These are phyloP conservation scores for Vachellia collinsii DNA, from an alignment of 306 rosid species.

Conservation along the genomic window DNA sequence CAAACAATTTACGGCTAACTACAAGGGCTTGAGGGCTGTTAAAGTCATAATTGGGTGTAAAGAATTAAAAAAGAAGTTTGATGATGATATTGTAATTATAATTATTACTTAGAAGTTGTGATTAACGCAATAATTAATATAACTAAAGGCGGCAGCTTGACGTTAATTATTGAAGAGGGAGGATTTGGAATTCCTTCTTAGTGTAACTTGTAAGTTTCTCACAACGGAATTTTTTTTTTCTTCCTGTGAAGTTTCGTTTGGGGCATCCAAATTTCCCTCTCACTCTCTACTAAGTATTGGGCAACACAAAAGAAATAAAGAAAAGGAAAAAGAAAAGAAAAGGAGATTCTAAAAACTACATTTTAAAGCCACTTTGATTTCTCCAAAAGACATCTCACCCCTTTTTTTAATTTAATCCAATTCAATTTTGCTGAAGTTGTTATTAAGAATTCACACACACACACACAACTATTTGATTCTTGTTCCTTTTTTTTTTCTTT, in stretches of 20 bases:
- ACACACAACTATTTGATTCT: background rate
- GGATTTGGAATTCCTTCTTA: constrained; percentile 10
- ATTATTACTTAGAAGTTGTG: background rate
- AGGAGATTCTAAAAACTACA: constrained; percentile 5
- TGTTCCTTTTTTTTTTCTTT: constrained; percentile 3
- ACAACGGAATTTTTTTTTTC: constrained; percentile 27
- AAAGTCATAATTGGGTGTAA: background rate
- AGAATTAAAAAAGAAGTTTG: background rate
- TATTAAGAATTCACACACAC: background rate
- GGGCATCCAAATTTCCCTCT: constrained; percentile 4
- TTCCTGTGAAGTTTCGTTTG: constrained; percentile 53
- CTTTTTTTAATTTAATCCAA: background rate
- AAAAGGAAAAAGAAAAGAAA: background rate
- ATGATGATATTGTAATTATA: background rate
- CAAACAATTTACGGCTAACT: background rate
- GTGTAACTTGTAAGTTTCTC: constrained; percentile 48
- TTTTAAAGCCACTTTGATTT: constrained; percentile 38
- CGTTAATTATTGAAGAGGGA: background rate
- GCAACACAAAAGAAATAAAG: constrained; percentile 14
- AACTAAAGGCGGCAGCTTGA: background rate
- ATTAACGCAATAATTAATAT: background rate
- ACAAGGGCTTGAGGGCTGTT: background rate
- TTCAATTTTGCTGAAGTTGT: background rate
- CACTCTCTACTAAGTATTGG: background rate
- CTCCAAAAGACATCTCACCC: background rate